Conservation (phyloP, 768 basidiomycete genomes). For the Russula griseocarnosa region DNA sequence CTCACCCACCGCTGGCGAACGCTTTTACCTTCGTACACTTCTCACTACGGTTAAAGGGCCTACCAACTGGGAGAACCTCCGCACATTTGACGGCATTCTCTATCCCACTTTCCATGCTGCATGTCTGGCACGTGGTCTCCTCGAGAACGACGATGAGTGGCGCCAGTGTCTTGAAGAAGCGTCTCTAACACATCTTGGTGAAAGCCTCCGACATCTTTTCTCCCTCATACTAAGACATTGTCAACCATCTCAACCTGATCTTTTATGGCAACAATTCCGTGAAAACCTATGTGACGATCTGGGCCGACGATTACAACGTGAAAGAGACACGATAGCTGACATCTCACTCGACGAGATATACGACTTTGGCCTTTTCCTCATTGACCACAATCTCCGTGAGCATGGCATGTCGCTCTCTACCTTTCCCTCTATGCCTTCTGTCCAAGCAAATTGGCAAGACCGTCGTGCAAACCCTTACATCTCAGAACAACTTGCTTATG, state of each 20-base stretch:
- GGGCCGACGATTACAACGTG: too few relatives aligned
- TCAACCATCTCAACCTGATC: background rate
- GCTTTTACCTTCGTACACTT: background rate
- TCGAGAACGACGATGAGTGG: background rate
- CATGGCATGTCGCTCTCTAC: too few relatives aligned
- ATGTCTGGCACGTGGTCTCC: background rate
- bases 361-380: too few relatives aligned
- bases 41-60: background rate
- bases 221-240: background rate
- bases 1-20: background rate
- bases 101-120: background rate
- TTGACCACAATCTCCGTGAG: too few relatives aligned
- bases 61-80: background rate
- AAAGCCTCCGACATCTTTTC: background rate
- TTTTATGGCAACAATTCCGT: background rate
- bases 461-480: too few relatives aligned
- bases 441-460: too few relatives aligned
- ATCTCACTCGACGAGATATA: too few relatives aligned
- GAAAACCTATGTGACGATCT: background rate
- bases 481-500: too few relatives aligned
- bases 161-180: background rate
- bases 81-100: background rate
- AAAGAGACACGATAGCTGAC: too few relatives aligned
- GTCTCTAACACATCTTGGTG: too few relatives aligned
- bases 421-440: too few relatives aligned